Evolutionary conservation across 345 rosid genomes (phyloP), one percentile per base, ranked within the genome.

Genomic region (Murraya koenigii): DNA sequence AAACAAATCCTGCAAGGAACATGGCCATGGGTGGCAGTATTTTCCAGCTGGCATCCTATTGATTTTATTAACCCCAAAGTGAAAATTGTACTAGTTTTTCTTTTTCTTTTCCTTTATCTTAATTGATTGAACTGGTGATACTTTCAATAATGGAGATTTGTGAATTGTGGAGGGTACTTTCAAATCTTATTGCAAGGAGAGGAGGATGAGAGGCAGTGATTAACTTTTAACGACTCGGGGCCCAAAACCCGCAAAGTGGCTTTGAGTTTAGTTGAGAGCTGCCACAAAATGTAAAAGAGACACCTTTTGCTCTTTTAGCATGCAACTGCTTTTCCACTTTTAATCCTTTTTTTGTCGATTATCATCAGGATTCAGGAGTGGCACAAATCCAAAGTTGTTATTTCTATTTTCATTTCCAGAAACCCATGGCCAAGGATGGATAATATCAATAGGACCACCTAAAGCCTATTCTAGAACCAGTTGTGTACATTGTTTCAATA

Each of bases 291-390:
- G 22, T 4, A 38, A 69, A 70, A 55, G 79, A 78, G 71, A 75
- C 17, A 44, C 73, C 78, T 83, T 79, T n/a, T n/a, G n/a, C n/a
- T n/a, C n/a, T n/a, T n/a, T 77, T 72, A 67, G 72, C 73, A 76
- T 66, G 41, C n/a, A 38, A 66, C 66, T 47, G 65, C 77, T 76
- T 79, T 74, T 77, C 33, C 66, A 69, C 78, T 73, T 82, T 83
- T 55, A 67, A 44, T 44, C 5, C 11, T 41, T 44, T 44, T 44
- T 44, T 41, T 11, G 3, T 44, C 49, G 49, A 44, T 52, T 52
- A 52, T 17, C 56, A 15, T 72, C 71, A 78, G 75, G 30, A 60
- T 52, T 76, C 71, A 78, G 75, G 23, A 60, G 26, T 7, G 38
- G 76, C 73, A 72, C 71, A 74, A 55, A 77, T 71, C 72, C 61